Evolutionary conservation across 208 protist genomes (phyloP), one percentile per base, ranked within the genome.

Genomic region (Balamuthia mandrillaris): DNA sequence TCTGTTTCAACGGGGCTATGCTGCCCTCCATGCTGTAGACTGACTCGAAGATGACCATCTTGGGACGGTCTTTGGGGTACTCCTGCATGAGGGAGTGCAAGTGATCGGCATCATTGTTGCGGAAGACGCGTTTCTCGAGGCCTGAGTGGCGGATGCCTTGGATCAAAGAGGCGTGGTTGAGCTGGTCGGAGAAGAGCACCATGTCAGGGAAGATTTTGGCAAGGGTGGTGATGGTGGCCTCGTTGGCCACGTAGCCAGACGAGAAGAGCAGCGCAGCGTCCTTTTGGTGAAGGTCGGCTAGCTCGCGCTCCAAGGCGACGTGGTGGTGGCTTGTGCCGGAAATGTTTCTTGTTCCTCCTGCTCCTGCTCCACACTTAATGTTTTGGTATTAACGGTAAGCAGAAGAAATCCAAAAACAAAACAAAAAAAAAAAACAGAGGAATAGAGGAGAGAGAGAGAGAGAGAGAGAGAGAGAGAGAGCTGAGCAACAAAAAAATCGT

Each of bases 21-120:
- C 96, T 96, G 24, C 98, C 75, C 98, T 68, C 97, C 98, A 99
- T 99, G 45, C 95, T 98, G 90, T 99, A 99, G 60, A 99, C 97
- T 9, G 96, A 97, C 90, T 99, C 98, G 12, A 99, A 96, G 72
- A 98, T 93, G 49, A 99, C 93, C 35, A 98, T 39, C 61, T 95
- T 95, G 24, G 93, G 91, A 35, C 77, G 63, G 33, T 74, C 33
- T 91, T 75, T 85, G n/a, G 86, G 86, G 21, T 85, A 65, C 4
- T 88, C 58, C 2, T 58, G 37, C 6, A 97, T 84, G 0, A 95
- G 60, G 24, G 93, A 54, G 58, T 99, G 97, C 7, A 99, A 91
- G 83, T 97, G 88, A 42, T 94, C 92, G 29, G 96, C 93, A 77
- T 97, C 85, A 87, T 96, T 96, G 91, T 99, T 97, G 63, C 94